Conservation (phyloP, 2,329 filamentous ascomycete species). For the Sphaerulina populicola region DNA sequence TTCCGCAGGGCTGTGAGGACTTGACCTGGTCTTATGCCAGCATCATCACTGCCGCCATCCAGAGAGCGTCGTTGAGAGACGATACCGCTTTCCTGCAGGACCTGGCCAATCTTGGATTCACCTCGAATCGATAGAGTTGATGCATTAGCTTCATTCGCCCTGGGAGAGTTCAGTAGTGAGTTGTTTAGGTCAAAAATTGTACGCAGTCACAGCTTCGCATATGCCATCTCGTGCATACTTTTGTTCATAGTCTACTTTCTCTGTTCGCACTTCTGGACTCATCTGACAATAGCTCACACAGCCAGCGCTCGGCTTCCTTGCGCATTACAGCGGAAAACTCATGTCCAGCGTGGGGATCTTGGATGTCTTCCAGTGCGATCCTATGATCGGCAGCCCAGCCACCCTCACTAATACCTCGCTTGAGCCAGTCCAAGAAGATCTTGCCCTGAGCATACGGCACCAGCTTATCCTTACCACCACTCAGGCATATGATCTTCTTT, state of each 20-base stretch:
- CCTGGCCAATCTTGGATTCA: constrained; percentile 23
- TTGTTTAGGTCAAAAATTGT: no score
- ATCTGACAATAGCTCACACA: constrained; percentile 40
- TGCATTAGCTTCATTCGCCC: no score
- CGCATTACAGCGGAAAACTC: constrained; percentile 61
- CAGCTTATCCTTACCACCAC: constrained; percentile 59
- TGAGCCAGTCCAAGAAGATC: constrained; percentile 56
- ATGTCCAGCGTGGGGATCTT: constrained; percentile 63
- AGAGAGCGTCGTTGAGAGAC: constrained; percentile 22
- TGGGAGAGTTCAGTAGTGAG: no score
- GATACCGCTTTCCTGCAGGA: constrained; percentile 18
- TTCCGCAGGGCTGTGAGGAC: constrained; percentile 26
- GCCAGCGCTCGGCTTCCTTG: constrained; percentile 55
- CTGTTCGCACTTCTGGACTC: constrained; percentile 15
- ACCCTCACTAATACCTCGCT: constrained; percentile 39
- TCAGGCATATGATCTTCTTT: constrained; percentile 58
- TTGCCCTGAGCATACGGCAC: constrained; percentile 58
- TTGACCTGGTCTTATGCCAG: constrained; percentile 33
- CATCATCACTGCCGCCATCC: constrained; percentile 28
- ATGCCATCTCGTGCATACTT: background rate
- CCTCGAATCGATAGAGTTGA: constrained; percentile 6
- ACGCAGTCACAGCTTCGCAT: no score
- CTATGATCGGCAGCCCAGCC: constrained; percentile 49
- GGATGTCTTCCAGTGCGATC: constrained; percentile 54
- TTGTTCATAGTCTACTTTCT: constrained; percentile 15